A percentile compares a stretch with the other conserved stretches of the same genome.
These are phyloP conservation scores for Ustilago tritici DNA, from an alignment of 1,284 basidiomycete genomes.

Conservation along the genomic window DNA sequence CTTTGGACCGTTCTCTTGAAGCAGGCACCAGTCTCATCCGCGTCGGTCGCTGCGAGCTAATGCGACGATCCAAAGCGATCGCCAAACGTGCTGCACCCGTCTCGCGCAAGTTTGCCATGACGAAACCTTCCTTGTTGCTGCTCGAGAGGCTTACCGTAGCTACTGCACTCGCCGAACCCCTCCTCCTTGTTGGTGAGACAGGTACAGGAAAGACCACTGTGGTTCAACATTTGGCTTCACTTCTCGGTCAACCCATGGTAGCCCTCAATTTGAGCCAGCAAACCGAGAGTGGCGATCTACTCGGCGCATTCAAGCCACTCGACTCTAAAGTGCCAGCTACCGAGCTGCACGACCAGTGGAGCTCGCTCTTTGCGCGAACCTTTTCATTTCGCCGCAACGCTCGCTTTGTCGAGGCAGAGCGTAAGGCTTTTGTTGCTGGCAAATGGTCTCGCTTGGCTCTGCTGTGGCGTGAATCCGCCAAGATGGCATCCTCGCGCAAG, in stretches of 20 bases:
- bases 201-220: constrained; percentile 98
- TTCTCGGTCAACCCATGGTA: constrained; percentile 82
- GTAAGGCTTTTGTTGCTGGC: constrained; percentile 83
- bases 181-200: constrained; percentile 95
- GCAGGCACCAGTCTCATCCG: constrained; percentile 29
- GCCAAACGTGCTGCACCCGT: constrained; percentile 36
- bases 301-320: constrained; percentile 95
- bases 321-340: constrained; percentile 80
- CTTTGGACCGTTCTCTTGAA: background rate
- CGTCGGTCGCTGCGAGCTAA: constrained; percentile 50
- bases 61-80: constrained; percentile 31
- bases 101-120: constrained; percentile 79
- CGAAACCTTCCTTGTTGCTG: constrained; percentile 83
- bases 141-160: constrained; percentile 85
- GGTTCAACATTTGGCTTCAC: constrained; percentile 85
- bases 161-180: constrained; percentile 81
- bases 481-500: constrained; percentile 71
- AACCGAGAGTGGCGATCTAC: constrained; percentile 91
- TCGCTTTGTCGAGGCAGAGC: constrained; percentile 84
- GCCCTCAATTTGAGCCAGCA: constrained; percentile 96
- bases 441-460: constrained; percentile 88
- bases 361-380: constrained; percentile 85
- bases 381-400: constrained; percentile 93
- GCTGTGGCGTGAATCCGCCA: constrained; percentile 84
- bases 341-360: constrained; percentile 81